Percentiles rank a stretch among this genome's conserved stretches.
Conservation (phyloP, 768 basidiomycete genomes). For the Psilocybe sp. region DNA sequence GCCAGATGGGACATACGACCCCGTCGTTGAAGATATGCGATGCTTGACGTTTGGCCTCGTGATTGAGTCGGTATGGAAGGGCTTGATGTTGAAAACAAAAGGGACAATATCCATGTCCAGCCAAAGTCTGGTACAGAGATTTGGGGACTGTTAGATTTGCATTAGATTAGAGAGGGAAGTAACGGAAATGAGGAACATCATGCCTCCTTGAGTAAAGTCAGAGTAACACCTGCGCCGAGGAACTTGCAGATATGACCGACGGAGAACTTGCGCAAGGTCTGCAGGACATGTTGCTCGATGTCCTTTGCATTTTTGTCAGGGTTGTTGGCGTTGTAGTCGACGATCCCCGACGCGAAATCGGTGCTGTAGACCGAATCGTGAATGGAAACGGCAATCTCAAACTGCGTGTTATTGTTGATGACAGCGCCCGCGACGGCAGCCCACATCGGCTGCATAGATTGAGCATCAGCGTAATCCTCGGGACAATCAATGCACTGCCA, state of each 20-base stretch:
- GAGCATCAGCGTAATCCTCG: constrained; percentile 17
- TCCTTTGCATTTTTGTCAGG: constrained; percentile 53
- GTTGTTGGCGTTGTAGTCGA: constrained; percentile 51
- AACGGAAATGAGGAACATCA: constrained; percentile 11
- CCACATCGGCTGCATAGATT: constrained; percentile 74
- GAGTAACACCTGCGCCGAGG: constrained; percentile 77
- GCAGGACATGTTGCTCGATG: constrained; percentile 63
- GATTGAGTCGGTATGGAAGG: constrained; percentile 74
- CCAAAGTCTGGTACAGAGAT: constrained; percentile 86
- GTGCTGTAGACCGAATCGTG: constrained; percentile 86
- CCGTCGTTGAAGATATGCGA: constrained; percentile 76
- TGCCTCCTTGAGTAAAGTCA: constrained; percentile 69
- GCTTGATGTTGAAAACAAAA: constrained; percentile 83
- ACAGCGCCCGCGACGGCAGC: constrained; percentile 70
- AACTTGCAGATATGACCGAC: constrained; percentile 83
- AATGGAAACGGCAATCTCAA: constrained; percentile 74
- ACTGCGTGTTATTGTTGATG: constrained; percentile 55
- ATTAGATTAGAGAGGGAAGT: constrained; percentile 15
- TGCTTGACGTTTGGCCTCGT: constrained; percentile 82
- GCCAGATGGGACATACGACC: constrained; percentile 76
- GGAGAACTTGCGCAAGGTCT: constrained; percentile 69
- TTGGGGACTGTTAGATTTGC: constrained; percentile 51
- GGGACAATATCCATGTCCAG: constrained; percentile 81
- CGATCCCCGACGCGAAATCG: constrained; percentile 61
- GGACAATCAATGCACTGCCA: constrained; percentile 10